A percentile compares a stretch with the other conserved stretches of the same genome.
These are phyloP conservation scores for Boletus sp. DNA, from an alignment of 768 basidiomycete genomes.

Conservation along the genomic window DNA sequence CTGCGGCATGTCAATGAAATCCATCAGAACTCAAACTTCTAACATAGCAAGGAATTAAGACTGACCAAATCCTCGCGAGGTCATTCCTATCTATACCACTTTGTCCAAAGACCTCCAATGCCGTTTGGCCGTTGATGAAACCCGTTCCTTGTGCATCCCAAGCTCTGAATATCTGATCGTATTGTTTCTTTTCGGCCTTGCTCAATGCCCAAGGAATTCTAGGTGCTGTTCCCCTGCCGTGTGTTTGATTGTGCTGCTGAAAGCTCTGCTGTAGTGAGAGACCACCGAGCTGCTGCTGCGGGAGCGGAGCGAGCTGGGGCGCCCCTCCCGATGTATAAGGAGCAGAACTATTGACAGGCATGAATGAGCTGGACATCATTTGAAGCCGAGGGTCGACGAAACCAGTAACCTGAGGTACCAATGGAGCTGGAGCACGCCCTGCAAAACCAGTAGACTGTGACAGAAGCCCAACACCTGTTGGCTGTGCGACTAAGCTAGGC, in stretches of 20 bases:
- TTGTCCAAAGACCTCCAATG: slow-evolving; percentile 91
- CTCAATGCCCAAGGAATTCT: slow-evolving; percentile 84
- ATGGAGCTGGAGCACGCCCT: slow-evolving; percentile 40
- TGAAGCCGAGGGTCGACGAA: slow-evolving; percentile 79
- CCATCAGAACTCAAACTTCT: neutral
- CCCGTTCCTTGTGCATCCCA: slow-evolving; percentile 85
- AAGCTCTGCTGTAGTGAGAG: slow-evolving; percentile 78
- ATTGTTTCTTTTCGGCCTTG: slow-evolving; percentile 92
- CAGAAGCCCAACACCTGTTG: slow-evolving; percentile 25
- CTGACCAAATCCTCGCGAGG: slow-evolving; percentile 89
- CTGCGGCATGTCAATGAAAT: slow-evolving; percentile 38
- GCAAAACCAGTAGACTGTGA: slow-evolving; percentile 47
- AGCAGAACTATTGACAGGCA: slow-evolving; percentile 69
- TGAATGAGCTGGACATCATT: slow-evolving; percentile 90
- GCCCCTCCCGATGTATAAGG: slow-evolving; percentile 58
- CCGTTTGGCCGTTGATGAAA: slow-evolving; percentile 83
- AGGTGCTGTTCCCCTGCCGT: slow-evolving; percentile 61
- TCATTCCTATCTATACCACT: slow-evolving; percentile 89
- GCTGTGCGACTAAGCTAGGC: slow-evolving; percentile 18
- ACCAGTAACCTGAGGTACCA: slow-evolving; percentile 76
- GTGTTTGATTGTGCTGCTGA: slow-evolving; percentile 80
- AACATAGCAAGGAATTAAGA: slow-evolving; percentile 7
- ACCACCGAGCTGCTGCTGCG: slow-evolving; percentile 53
- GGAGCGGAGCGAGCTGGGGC: slow-evolving; percentile 59
- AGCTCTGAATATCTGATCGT: slow-evolving; percentile 94